Percentiles rank a stretch among this genome's conserved stretches.
These are phyloP conservation scores for Fusarium domesticum DNA, from an alignment of 2,329 filamentous ascomycete genomes.

Conservation along the genomic window DNA sequence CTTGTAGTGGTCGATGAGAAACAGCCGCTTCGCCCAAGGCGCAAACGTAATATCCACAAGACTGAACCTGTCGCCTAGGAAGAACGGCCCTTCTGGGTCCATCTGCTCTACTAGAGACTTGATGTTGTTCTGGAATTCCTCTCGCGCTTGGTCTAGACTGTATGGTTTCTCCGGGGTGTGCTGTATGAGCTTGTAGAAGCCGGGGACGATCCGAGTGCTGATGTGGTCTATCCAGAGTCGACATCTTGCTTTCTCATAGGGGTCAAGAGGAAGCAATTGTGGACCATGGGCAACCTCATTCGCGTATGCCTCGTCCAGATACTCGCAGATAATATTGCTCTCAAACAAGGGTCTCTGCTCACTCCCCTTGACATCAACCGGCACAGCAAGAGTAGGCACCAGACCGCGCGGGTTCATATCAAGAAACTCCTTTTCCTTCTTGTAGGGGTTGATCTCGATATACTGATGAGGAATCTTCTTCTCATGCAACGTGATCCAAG, in stretches of 20 bases:
- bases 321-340: constrained; percentile 70
- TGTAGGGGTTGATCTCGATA: constrained; percentile 74
- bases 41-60: constrained; percentile 69
- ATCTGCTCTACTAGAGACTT: constrained; percentile 62
- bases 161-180: constrained; percentile 50
- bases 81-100: constrained; percentile 58
- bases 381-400: constrained; percentile 65
- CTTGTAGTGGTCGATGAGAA: constrained; percentile 75
- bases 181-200: constrained; percentile 62
- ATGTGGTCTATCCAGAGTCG: constrained; percentile 75
- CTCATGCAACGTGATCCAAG: constrained; percentile 70
- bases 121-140: constrained; percentile 57
- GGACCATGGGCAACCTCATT: constrained; percentile 42
- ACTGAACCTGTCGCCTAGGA: constrained; percentile 60
- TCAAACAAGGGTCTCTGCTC: constrained; percentile 64
- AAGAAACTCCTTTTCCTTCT: constrained; percentile 66
- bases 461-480: constrained; percentile 73
- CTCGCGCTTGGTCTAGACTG: constrained; percentile 51
- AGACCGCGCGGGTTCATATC: constrained; percentile 71
- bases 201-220: constrained; percentile 62
- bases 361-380: constrained; percentile 29
- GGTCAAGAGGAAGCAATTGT: constrained; percentile 55
- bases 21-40: constrained; percentile 70
- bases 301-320: constrained; percentile 68
- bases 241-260: constrained; percentile 63